Evolutionary conservation across 2,329 filamentous ascomycete genomes (phyloP), one percentile per base, ranked within the genome.

Genomic region (Hymenoscyphus salicellus): DNA sequence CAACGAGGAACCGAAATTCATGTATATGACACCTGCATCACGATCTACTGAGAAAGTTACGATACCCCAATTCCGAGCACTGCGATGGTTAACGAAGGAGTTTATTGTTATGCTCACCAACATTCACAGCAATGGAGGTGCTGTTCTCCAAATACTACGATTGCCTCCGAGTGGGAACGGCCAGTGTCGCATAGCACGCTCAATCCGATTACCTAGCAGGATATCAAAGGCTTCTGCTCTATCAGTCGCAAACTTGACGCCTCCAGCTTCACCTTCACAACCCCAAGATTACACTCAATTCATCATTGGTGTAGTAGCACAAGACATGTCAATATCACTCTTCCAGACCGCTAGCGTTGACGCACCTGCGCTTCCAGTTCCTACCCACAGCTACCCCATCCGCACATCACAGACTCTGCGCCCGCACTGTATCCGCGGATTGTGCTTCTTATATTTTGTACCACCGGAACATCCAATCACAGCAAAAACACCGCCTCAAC

Each of bases 261-360:
- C 84, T 6, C 76, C 82, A 5, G 79, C 84, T 11, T 78, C 83
- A 0, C 80, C 83, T 20, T 70, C 75, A 1, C 78, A 83, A 0
- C 79, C 75, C 58, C 77, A 86, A 60, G 85, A 84, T 61, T 87
- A 90, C 65, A 85, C 88, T 57, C 92, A 97, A 77, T 90, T 92
- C 69, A 85, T 90, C 57, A 83, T 97, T 69, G 93, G 93, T 6
- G 86, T 96, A 16, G 90, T 91, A 2, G 89, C 89, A 8, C 89
- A 90, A 71, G 91, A 96, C 75, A 87, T 88, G 66, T 92, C 91
- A 11, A 88, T 97, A 69, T 86, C 86, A 5, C 79, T 97, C 32
- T 90, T 89, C 76, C 93, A 91, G 0, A 79, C 96, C 64, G 90
- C n/a, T n/a, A n/a, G n/a, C n/a, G n/a, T n/a, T n/a, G n/a, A n/a